Percentiles rank a stretch among this genome's conserved stretches.
Evolutionary conservation across 441 rosid species (phyloP).

Genomic region (Pelargonium citronellum): DNA sequence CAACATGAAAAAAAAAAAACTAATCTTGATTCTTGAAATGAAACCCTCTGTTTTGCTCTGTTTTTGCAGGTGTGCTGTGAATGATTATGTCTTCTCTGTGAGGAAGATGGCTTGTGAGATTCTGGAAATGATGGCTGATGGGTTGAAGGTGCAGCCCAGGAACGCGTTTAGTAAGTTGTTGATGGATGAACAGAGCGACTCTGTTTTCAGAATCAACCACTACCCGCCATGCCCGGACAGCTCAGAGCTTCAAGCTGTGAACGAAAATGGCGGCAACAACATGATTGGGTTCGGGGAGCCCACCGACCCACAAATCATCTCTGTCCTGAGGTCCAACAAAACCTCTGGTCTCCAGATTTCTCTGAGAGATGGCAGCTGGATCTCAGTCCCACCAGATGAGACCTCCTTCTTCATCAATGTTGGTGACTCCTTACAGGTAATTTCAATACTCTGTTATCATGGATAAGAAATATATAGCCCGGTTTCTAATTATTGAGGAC

Average conservation of each 20-base stretch:
- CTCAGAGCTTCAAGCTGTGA: conserved; percentile 8
- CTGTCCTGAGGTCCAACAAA: conserved; percentile 28
- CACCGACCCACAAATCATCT: conserved; percentile 49
- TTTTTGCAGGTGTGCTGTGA: conserved; percentile 40
- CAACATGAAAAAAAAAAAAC: no score
- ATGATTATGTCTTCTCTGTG: conserved; percentile 40
- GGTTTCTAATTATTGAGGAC: no score
- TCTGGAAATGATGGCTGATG: conserved; percentile 48
- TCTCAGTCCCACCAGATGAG: conserved; percentile 18
- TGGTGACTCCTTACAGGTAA: conserved; percentile 20
- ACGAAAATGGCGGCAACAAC: conserved; percentile 14
- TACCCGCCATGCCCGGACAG: conserved; percentile 38
- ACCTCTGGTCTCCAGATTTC: conserved; percentile 17
- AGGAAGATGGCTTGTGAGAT: conserved; percentile 44
- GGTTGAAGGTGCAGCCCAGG: conserved; percentile 40
- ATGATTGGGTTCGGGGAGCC: conserved; percentile 60
- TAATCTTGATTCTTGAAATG: no score
- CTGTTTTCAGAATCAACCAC: conserved; percentile 46
- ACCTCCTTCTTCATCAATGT: conserved; percentile 7
- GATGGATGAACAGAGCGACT: conserved; percentile 46
- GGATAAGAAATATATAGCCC: no score
- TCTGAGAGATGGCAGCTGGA: conserved; percentile 20
- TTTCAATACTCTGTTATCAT: no score
- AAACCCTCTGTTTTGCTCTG: not conserved
- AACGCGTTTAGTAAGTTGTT: conserved; percentile 44